Percentiles rank a stretch among this genome's conserved stretches.
phyloP scores from a whole-genome alignment of 257 asterid species.

The Capsicum rhomboideum region DNA sequence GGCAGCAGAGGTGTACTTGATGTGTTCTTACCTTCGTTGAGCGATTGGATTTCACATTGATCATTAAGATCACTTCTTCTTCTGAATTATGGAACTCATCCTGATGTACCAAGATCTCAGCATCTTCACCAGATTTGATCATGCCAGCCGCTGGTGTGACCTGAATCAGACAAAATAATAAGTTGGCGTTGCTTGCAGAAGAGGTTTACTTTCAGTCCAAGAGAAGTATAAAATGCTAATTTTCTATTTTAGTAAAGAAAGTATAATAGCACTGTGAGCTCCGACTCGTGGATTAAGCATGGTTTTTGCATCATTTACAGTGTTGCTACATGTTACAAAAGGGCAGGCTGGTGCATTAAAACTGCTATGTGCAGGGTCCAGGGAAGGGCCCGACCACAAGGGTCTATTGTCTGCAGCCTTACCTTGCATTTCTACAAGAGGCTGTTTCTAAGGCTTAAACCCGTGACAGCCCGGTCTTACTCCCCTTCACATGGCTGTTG shows the following conservation, averaged over 20 bases:
- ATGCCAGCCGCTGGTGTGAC: slow-evolving; percentile 68
- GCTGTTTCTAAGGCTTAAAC: too few relatives aligned
- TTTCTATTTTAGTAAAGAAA: too few relatives aligned
- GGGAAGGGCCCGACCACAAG: too few relatives aligned
- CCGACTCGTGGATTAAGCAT: background rate
- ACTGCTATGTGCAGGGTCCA: too few relatives aligned
- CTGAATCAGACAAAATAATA: slow-evolving; percentile 24
- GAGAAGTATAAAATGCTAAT: too few relatives aligned
- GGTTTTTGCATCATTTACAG: background rate
- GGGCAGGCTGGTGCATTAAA: too few relatives aligned
- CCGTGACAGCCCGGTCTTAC: too few relatives aligned
- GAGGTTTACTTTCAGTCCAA: background rate
- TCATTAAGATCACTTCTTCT: slow-evolving; percentile 54
- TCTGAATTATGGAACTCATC: slow-evolving; percentile 54
- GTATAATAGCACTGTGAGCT: too few relatives aligned
- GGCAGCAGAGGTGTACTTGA: slow-evolving; percentile 35
- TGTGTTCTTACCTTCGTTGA: slow-evolving; percentile 41
- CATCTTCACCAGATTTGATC: slow-evolving; percentile 47
- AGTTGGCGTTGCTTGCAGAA: background rate
- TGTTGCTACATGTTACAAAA: background rate
- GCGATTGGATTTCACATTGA: slow-evolving; percentile 45
- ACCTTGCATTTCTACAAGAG: too few relatives aligned
- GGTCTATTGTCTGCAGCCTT: too few relatives aligned
- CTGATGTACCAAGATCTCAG: slow-evolving; percentile 50
- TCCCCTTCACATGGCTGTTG: too few relatives aligned